Base-by-base conservation (phyloP, 805 yeast species). In the Saccharomycopsis oosterbeekiorum region DNA sequence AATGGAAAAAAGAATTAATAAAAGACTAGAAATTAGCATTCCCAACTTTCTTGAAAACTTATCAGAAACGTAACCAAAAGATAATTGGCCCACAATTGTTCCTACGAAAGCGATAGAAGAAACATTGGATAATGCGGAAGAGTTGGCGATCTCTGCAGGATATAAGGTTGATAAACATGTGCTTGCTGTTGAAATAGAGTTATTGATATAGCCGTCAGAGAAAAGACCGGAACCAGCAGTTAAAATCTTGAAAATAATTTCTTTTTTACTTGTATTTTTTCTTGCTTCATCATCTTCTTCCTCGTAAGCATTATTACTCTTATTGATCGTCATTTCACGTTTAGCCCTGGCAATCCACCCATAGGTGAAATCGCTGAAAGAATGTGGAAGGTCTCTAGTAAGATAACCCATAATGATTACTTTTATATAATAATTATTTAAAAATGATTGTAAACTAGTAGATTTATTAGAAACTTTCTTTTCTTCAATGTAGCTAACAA, bases 201-300 rank as follows among this genome's bases (percentile, higher is more conserved):
- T 89, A 72, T 91, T 91, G 64, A 89, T 86, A 71, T 91, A 92
- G 59, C 97, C 97, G 74, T 93, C 98, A 42, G 96, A 86, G 74
- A 92, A 91, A 55, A 92, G 78, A 60, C 97, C 97, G 0, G 97
- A 94, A 65, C 97, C 97, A 0, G 96, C 85, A 12, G 89, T 85
- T 65, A 87, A 77, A 57, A 88, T 84, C 5, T 94, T 84, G 86
- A 90, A 81, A 65, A 74, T 69, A 6, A 69, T 64, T 40, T 65
- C 70, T 36, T 59, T 36, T 54, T 61, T 66, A 15, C 59, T 62
- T 40, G 65, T 37, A 9, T 29, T 41, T 64, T 70, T 63, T 67
- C 26, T 64, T 54, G 51, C 68, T 51, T 39, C 64, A 41, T 65
- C 68, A 50, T 68, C 68, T 41, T 67, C 66, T 41, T 68, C 67